Conservation (phyloP, 305 asterid genomes). For the Solanum hybrid region DNA sequence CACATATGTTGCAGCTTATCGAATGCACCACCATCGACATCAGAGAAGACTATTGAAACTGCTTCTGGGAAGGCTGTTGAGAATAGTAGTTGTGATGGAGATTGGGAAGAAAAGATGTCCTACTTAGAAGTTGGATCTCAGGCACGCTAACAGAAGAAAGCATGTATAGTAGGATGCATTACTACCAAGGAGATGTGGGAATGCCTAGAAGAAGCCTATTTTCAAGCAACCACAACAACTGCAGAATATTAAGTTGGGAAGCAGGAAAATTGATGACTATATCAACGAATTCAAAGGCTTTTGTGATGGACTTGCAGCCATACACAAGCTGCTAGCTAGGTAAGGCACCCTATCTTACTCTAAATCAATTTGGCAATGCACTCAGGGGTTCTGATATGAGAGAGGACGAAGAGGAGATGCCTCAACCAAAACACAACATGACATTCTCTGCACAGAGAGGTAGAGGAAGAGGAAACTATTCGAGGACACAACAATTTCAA, state of each 20-base stretch:
- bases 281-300: neutral
- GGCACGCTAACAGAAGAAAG: too few species aligned
- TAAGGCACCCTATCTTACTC: neutral
- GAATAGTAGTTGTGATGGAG: too few species aligned
- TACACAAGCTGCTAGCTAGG: neutral
- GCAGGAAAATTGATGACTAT: too few species aligned
- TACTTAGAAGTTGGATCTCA: too few species aligned
- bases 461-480: too few species aligned
- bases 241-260: too few species aligned
- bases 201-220: too few species aligned
- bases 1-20: neutral
- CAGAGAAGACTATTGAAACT: neutral
- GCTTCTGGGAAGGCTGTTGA: too few species aligned
- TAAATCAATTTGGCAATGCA: neutral
- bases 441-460: neutral
- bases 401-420: neutral
- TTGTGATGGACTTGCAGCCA: neutral
- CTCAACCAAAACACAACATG: neutral
- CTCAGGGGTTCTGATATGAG: neutral
- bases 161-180: too few species aligned
- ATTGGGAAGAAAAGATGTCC: too few species aligned
- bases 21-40: neutral
- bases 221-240: too few species aligned
- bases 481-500: neutral
- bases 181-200: too few species aligned